Base-by-base conservation (phyloP, 345 rosid species). In the Euphorbia pulcherrima region DNA sequence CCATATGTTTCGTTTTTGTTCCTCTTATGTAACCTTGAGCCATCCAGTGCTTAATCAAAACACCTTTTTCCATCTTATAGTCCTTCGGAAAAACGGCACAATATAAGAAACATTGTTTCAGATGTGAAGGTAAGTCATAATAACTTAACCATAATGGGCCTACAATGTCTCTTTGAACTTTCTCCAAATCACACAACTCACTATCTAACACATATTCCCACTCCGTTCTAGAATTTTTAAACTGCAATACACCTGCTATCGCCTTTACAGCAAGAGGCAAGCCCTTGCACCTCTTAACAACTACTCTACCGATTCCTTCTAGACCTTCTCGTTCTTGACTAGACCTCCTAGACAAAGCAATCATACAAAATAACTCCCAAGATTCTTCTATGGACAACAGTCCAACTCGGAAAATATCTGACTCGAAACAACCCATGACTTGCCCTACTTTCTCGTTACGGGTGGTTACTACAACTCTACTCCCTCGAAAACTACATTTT, bases 181-280 rank as follows among this genome's bases (percentile, higher is more conserved):
- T 69, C 24, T 77, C 39, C 1, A 60, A 0, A 30, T 69, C 28
- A 71, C 77, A 74, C 0, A 63, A 7, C 2, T 53, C 59, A 70
- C 60, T 71, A 1, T 51, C 24, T 16, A 71, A 53, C 41, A 79
- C 59, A 29, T 4, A 48, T 39, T 55, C 27, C 75, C 82, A 79
- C 8, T 68, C 72, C n/a, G 10, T 40, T 64, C 1, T 23, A 0
- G 18, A 14, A 5, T n/a, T 53, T 59, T 68, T 4, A 68, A 62
- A 6, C 6, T 63, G 46, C 37, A 78, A 40, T 5, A 67, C 41
- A 5, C 51, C 40, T 0, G 72, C 65, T 4, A 74, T 1, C 20
- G 6, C 9, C 35, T 24, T 68, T 10, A 52, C 63, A 18, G 54
- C 53, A n/a, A 68, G 53, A 8, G 71, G 71, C 39, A 57, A 56